Base-by-base conservation (phyloP, 768 basidiomycete genomes). In the Russula compacta region DNA sequence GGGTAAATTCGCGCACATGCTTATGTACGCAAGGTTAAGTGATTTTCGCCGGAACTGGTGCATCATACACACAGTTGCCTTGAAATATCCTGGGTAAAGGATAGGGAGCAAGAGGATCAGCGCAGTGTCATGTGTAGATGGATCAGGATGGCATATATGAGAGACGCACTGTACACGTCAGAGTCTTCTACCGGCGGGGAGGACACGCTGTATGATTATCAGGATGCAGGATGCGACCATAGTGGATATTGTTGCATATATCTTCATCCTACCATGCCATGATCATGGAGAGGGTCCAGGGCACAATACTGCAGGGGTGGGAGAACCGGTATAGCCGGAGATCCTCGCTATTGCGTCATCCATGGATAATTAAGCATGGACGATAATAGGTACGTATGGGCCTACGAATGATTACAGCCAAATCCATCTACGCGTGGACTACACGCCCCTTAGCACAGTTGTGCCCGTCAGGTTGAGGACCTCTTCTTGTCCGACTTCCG, bases 11-110 rank as follows among this genome's bases (percentile, higher is more conserved):
- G 64, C 92, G 84, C 60, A 92, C 92, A 51, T 82, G 86, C 55
- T 83, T 81, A 63, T 81, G 73, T 6, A 84, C 76, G 67, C 89
- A 93, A 79, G 91, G 84, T 61, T 91, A 84, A 33, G 98, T 80
- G 43, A 98, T 77, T 67, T 93, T 95, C 17, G 87, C 80, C 0
- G 95, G 95, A 0, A 97, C 93, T 0, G 88, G 81, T 11, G 87
- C 84, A 74, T 98, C 94, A 39, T 95, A 77, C 11, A 98, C 91
- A 51, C 95, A 86, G 73, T 98, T n/a, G n/a, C n/a, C n/a, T n/a
- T n/a, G n/a, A n/a, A n/a, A 29, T 29, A 29, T 29, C 24, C 24
- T 29, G 24, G 24, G 24, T 29, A 29, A 29, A 29, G 24, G 2
- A 29, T n/a, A n/a, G n/a, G 24, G 24, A 1, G 24, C 24, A 29